A percentile compares a stretch with the other conserved stretches of the same genome.
These are phyloP conservation scores for Penicillium desertorum DNA, from an alignment of 495 filamentous ascomycete genomes.

Conservation along the genomic window DNA sequence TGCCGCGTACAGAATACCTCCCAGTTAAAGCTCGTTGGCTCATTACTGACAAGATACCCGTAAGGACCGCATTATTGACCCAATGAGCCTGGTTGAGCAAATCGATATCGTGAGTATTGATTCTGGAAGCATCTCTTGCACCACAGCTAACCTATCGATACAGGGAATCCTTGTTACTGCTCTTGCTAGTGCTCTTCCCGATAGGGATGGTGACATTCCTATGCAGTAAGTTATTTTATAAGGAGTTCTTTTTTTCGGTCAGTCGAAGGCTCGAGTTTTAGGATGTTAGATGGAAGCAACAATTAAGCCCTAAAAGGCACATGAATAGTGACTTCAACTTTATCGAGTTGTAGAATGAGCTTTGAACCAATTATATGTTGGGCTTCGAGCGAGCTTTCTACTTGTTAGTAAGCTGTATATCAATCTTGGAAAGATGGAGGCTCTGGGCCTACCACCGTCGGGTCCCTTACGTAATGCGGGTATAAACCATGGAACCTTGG, in stretches of 20 bases:
- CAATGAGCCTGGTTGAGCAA: background rate
- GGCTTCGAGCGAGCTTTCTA: background rate
- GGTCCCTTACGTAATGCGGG: no score
- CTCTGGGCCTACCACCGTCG: background rate
- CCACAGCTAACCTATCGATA: background rate
- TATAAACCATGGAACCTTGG: no score
- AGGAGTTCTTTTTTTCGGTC: background rate
- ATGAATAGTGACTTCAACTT: background rate
- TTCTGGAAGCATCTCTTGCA: background rate
- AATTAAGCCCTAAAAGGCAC: background rate
- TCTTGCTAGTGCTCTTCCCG: background rate
- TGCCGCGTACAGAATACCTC: background rate
- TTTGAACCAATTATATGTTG: background rate
- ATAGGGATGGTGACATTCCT: constrained; percentile 2
- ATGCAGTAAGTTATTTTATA: background rate
- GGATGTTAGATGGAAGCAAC: background rate
- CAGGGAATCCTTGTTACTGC: background rate
- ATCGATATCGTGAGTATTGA: background rate
- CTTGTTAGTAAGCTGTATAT: background rate
- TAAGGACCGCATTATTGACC: background rate
- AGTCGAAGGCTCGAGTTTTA: background rate
- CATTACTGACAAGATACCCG: background rate
- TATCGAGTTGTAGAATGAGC: background rate
- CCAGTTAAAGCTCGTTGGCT: background rate
- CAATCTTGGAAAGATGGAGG: background rate